Evolutionary conservation across 192 early-diverging fungal genomes (phyloP).

Genomic region (Backusella circina): DNA sequence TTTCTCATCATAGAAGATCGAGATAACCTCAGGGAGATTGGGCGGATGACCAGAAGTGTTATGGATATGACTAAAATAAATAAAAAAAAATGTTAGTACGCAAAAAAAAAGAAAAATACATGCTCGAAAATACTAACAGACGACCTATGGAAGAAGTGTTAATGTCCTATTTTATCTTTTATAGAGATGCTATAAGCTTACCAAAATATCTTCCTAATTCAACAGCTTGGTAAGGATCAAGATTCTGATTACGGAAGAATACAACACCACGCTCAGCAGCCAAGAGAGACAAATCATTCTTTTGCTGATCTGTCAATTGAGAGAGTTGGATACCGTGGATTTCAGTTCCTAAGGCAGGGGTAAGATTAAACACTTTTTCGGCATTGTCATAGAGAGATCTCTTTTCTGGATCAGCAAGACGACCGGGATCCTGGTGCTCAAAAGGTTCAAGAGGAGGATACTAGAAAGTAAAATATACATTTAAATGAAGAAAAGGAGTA

Average conservation of each 20-base stretch:
- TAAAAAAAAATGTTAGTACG: constrained; percentile 4
- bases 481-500: too few relatives aligned
- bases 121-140: constrained; percentile 11
- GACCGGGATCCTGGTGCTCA: constrained; percentile 28
- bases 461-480: background rate
- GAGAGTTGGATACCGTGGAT: constrained; percentile 55
- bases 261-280: constrained; percentile 67
- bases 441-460: constrained; percentile 23
- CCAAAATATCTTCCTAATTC: constrained; percentile 50
- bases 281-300: constrained; percentile 58
- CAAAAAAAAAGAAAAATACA: background rate
- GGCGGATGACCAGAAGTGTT: constrained; percentile 10
- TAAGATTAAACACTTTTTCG: constrained; percentile 50
- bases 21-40: constrained; percentile 17
- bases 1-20: background rate
- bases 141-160: background rate
- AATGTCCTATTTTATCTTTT: constrained; percentile 3
- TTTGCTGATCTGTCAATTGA: constrained; percentile 56
- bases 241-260: constrained; percentile 65
- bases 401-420: constrained; percentile 51
- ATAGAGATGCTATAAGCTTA: constrained; percentile 11
- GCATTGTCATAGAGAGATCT: constrained; percentile 50
- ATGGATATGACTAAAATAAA: constrained; percentile 16
- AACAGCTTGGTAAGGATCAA: constrained; percentile 50
- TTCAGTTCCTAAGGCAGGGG: constrained; percentile 64